Base-by-base conservation (phyloP, 176 grass and related monocot species). In the Oryza australiensis region DNA sequence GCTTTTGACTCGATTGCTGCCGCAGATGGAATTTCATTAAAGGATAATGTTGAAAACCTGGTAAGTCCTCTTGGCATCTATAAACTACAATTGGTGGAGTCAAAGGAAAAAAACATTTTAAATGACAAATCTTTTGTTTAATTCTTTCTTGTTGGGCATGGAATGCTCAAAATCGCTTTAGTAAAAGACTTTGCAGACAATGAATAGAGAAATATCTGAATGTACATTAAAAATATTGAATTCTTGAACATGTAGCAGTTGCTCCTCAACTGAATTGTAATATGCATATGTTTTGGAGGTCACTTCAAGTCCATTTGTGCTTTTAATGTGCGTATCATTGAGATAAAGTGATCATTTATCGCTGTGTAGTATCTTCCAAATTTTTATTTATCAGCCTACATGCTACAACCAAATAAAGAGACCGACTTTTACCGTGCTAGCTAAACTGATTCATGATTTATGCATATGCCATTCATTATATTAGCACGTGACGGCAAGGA, bases 1-100 rank as follows among this genome's bases (percentile, higher is more conserved):
- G 62, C 68, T 62, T 91, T 90, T 91, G 92, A 92, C 88, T 93
- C 95, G 43, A 76, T 35, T 82, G 72, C 77, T 74, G 95, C 92
- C n/a, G 88, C 79, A 15, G 90, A 94, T 89, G 92, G 86, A 79
- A 91, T 73, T 88, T 30, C 68, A 33, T 91, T 94, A 40, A 94
- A 67, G 79, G 68, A 85, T 79, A 91, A 91, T 55, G 82, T 98
- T 66, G 86, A 92, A 71, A 89, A 90, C 68, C 89, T 90, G 88
- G 95, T 98, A 84, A 89, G 86, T 63, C 40, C 70, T 14, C 59
- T 35, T 79, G 62, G 12, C 22, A 78, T 82, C 57, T 42, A 53
- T 66, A 46, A 79, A 73, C 63, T 87, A 72, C 11, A 12, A 62
- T 51, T 24, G 43, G 28, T 51, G 33, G 66, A 85, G 27, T 62